Base-by-base conservation (phyloP, 2,329 filamentous ascomycete species). In the Tolypocladium nubicola region DNA sequence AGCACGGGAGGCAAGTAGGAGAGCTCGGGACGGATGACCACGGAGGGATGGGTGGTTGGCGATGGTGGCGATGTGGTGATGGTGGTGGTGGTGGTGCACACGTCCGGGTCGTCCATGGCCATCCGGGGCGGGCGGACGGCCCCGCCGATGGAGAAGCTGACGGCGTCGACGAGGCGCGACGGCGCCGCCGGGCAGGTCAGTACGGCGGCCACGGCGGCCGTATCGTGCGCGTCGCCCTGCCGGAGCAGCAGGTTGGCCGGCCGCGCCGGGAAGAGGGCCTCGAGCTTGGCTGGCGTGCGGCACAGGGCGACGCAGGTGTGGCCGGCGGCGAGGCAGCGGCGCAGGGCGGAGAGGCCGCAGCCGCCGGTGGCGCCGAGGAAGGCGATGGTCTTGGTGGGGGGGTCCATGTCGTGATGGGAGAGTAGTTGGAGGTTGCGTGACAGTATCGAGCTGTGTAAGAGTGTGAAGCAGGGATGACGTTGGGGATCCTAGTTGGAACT, bases 331-430 rank as follows among this genome's bases (percentile, higher is more conserved):
- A 78, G 66, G 45, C 70, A 65, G 52, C 63, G 65, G 30, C 68
- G 67, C 58, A 78, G 73, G 26, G 70, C 66, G 19, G 69, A 62
- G 60, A 74, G 68, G 50, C 72, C 73, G 59, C 68, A 72, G 56
- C 75, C 76, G 50, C 68, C 71, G 5, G 75, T 76, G 59, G 74
- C 71, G 59, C 76, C 76, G 61, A 77, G 70, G 65, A 76, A 66
- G 60, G 64, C 62, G 55, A 67, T 65, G 38, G 62, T 63, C 61
- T 61, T 59, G 53, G 58, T 55, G 54, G 61, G 23, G 41, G 61
- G 58, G 59, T 6, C 26, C 21, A 56, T 50, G 13, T 9, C 19
- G 30, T 33, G 30, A 9, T 33, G 30, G 30, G 1, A 33, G 7
- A 8, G 26, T 30, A 11, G 10, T 14, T 30, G 7, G 16, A 4